These are phyloP conservation scores for Mortierella sp. DNA, from an alignment of 371 early-diverging fungal genomes.

Conservation along the genomic window DNA sequence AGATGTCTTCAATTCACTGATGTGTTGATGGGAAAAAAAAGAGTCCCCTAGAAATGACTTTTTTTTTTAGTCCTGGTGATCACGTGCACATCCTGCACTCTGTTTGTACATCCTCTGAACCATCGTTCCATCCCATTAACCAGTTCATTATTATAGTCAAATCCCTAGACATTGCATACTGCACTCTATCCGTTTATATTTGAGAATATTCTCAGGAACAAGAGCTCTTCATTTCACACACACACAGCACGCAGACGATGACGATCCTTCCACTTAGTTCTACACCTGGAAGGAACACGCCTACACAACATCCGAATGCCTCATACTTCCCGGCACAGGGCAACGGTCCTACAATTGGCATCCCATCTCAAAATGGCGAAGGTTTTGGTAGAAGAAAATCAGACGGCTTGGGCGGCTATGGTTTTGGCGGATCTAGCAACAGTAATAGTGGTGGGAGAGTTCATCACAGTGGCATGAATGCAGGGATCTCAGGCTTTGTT, in stretches of 20 bases:
- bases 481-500: slow-evolving; percentile 35
- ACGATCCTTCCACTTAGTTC: slow-evolving; percentile 43
- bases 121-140: too few relatives aligned
- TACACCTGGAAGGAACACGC: slow-evolving; percentile 44
- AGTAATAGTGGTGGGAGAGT: slow-evolving; percentile 10
- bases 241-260: slow-evolving; percentile 11
- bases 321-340: slow-evolving; percentile 31
- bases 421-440: slow-evolving; percentile 25
- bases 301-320: slow-evolving; percentile 22
- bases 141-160: too few relatives aligned
- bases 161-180: too few relatives aligned
- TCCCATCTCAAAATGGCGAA: slow-evolving; percentile 20
- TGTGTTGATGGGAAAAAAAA: too few relatives aligned
- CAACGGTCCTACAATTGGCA: slow-evolving; percentile 43
- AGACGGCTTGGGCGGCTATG: slow-evolving; percentile 22
- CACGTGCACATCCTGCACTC: too few relatives aligned
- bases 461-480: slow-evolving; percentile 33
- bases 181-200: too few relatives aligned
- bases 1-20: not conserved
- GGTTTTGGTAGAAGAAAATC: slow-evolving; percentile 31
- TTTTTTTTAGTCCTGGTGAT: too few relatives aligned
- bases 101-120: too few relatives aligned
- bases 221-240: too few relatives aligned
- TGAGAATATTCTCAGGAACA: too few relatives aligned
- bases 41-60: too few relatives aligned